Evolutionary conservation across 148 eudicot genomes (phyloP), one percentile per base, ranked within the genome.

Genomic region (Gaultheria prostrata): DNA sequence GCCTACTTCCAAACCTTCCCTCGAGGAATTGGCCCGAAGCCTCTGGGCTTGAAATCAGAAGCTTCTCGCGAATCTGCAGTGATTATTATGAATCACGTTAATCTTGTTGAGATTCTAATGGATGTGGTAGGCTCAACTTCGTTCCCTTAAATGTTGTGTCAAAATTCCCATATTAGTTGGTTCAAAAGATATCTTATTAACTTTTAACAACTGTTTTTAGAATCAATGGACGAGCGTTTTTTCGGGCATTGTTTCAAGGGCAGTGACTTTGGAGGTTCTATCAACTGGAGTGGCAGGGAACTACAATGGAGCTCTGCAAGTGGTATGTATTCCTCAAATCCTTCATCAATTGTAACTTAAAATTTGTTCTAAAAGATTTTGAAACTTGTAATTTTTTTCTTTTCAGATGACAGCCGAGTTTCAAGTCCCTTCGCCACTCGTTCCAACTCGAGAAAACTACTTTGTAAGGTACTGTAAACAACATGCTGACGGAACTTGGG

Each of bases 51-150:
- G 13, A 91, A 87, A 86, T 89, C 98, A 0, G 99, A 97, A 80
- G 98, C 98, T 24, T 94, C 99, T 0, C 83, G 97, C 10, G 98
- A 97, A 61, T 92, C 98, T 11, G 91, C 91, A 81, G 96, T 93
- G 74, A 94, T 97, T 49, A 97, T 97, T 46, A 97, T 97, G 99
- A 97, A 92, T 74, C 98, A 93, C 59, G 87, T 95, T 79, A 93
- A 89, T 82, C 92, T 97, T 74, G 99, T 97, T 76, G 94, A 94
- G 83, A 91, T 97, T 71, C 90, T 97, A 72, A 94, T 97, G 98
- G 99, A 97, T 89, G 97, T 90, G 92, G 99, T 97, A 90, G 15
- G 84, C 12, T 84, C 21, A 12, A 46, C 30, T 57, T 32, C 26
- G 3, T n/a, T 8, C 30, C 53, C 79, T 69, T 4, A 80, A 13